Evolutionary conservation across 805 yeast genomes (phyloP), one percentile per base, ranked within the genome.

Genomic region (Metschnikowia proteae): DNA sequence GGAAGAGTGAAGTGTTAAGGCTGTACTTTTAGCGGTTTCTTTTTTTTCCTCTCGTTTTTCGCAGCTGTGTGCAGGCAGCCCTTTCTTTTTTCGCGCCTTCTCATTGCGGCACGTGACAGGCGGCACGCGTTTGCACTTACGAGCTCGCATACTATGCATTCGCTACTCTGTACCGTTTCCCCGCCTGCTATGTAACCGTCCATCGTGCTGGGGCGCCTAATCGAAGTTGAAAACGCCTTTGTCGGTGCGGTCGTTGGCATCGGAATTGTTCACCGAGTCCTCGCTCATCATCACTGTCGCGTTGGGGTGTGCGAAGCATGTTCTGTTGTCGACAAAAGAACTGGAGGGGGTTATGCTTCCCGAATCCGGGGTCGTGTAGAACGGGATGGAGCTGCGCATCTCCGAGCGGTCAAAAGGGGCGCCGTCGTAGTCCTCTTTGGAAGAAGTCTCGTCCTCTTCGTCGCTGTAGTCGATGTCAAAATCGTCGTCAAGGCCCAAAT

Each of bases 271-370:
- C 11, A 43, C 17, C 6, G 52, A 40, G 25, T 52, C 56, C 7
- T 51, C 60, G 6, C 45, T 43, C 40, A 57, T 40, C 56, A 49
- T 57, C 4, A 73, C 64, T 37, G 60, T 66, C 27, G 76, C 76
- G 48, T 71, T 65, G 2, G 78, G 78, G 54, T 73, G 78, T 3
- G 78, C 76, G 51, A 56, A 72, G 54, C 73, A 70, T 31, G 70
- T 64, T 31, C 74, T 55, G 39, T 68, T 73, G 34, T 72, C 76
- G 33, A 61, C 53, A 33, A 56, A 56, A 7, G 53, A 53, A 47
- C 55, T 62, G 30, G 52, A 31, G 23, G 72, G 74, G 6, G 74
- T 70, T 36, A 54, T 59, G 25, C 59, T 55, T 6, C 73, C 70
- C 13, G 56, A 58, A 6, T 66, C 68, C 3, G 64, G 61, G 25